Percentiles rank a stretch among this genome's conserved stretches.
Conservation (phyloP, 345 rosid genomes). For the Melastoma malabathricum region DNA sequence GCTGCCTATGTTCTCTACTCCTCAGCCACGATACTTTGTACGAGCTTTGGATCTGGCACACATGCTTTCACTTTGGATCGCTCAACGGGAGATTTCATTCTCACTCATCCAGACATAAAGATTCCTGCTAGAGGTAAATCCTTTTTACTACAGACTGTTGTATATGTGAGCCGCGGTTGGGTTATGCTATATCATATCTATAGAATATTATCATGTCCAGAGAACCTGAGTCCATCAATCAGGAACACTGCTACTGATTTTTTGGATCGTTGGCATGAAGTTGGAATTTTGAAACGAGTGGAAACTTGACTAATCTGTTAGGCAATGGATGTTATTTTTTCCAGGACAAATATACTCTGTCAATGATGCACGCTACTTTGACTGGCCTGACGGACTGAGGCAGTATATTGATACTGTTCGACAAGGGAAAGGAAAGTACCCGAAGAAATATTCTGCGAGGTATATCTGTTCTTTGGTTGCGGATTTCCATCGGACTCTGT, state of each 20-base stretch:
- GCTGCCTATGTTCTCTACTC: constrained; percentile 86
- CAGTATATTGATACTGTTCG: constrained; percentile 66
- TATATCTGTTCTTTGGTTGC: constrained; percentile 90
- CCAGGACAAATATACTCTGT: constrained; percentile 92
- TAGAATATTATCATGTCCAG: too few relatives aligned
- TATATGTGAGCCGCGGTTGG: neutral
- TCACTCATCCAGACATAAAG: constrained; percentile 59
- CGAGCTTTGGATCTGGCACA: constrained; percentile 82
- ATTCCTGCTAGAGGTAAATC: constrained; percentile 73
- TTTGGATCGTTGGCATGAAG: too few relatives aligned
- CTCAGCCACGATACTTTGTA: constrained; percentile 74
- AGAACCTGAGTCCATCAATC: too few relatives aligned
- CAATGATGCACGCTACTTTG: constrained; percentile 84
- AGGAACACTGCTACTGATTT: too few relatives aligned
- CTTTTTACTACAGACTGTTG: neutral
- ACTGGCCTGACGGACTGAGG: constrained; percentile 89
- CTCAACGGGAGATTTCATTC: constrained; percentile 76
- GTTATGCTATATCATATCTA: neutral
- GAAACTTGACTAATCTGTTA: neutral
- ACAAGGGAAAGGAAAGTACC: constrained; percentile 82
- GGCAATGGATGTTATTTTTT: constrained; percentile 1
- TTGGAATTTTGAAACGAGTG: neutral
- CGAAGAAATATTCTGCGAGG: constrained; percentile 86
- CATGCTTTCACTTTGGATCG: constrained; percentile 85
- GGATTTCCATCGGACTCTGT: constrained; percentile 74